Evolutionary conservation across 2,329 filamentous ascomycete genomes (phyloP).

Genomic region (Pyricularia sp.): DNA sequence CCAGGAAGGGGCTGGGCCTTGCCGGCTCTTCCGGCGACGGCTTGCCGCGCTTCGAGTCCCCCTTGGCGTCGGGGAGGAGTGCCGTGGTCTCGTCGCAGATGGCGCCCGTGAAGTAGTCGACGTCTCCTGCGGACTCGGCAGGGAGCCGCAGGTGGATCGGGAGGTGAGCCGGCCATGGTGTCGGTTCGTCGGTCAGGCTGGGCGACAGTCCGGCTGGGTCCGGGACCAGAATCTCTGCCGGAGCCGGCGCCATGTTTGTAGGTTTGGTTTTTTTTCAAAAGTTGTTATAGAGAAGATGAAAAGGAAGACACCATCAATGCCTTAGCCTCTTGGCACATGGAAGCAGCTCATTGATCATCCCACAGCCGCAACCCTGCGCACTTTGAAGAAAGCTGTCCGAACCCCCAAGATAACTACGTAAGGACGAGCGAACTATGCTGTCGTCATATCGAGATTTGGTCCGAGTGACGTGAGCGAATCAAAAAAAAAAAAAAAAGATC

Average conservation of each 20-base stretch:
- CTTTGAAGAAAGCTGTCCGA: not conserved
- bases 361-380: not conserved
- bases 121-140: not conserved
- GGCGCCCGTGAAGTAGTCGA: not conserved
- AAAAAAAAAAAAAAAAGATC: not conserved
- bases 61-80: not conserved
- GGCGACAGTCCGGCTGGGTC: not conserved
- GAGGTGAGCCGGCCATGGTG: not conserved
- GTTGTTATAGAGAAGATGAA: not conserved
- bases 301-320: not conserved
- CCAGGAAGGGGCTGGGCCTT: constrained; percentile 24
- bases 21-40: not conserved
- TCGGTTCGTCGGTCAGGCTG: not conserved
- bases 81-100: not conserved
- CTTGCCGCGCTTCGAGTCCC: not conserved
- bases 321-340: not conserved
- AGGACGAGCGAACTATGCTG: not conserved
- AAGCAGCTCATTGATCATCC: not conserved
- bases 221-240: not conserved
- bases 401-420: not conserved
- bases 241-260: not conserved
- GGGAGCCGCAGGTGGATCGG: not conserved
- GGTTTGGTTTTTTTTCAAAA: not conserved
- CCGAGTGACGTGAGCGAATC: not conserved
- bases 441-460: not conserved